Base-by-base conservation (phyloP, 2,329 filamentous ascomycete species). In the Trichoderma oligosporum region DNA sequence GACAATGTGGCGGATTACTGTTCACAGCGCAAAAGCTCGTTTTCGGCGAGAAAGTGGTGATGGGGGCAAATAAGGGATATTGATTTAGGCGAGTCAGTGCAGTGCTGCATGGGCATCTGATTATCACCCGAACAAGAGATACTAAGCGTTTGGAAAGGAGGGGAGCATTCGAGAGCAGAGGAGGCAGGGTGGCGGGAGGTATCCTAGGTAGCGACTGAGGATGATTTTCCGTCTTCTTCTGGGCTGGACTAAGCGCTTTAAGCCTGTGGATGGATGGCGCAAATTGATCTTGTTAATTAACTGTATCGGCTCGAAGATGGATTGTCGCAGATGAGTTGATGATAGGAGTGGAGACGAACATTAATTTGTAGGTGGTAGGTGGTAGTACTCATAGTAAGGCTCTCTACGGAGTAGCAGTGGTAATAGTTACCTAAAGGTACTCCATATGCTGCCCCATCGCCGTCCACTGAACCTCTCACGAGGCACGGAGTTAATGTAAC, bases 1-100 rank as follows among this genome's bases (percentile, higher is more conserved):
- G 71, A 74, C 72, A 74, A 71, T 67, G 66, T 69, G 71, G 67
- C 71, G 72, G 68, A 65, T 71, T 65, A 56, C 44, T 62, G 56
- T 45, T 62, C 59, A 56, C 61, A 46, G 61, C 55, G 41, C 29
- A 33, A 36, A 24, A 35, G 44, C 57, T 51, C 60, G 60, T 56
- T 59, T 31, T 46, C 35, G 60, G 35, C 24, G 52, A 48, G 61
- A 58, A 27, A 61, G 57, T 45, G 57, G 57, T 56, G 60, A 58
- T 60, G 59, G 48, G 46, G 48, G 36, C 29, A 41, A 27, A 44
- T 29, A 44, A 59, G 47, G 60, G 45, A 55, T 53, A 45, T 57
- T 54, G 53, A 56, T 41, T 57, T 39, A 41, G 46, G 47, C 57
- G 53, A 53, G 53, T 59, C 57, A 59, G 45, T 52, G 57, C 38